Evolutionary conservation across 805 yeast species (phyloP).

Genomic region (Metschnikowia lochheadii): DNA sequence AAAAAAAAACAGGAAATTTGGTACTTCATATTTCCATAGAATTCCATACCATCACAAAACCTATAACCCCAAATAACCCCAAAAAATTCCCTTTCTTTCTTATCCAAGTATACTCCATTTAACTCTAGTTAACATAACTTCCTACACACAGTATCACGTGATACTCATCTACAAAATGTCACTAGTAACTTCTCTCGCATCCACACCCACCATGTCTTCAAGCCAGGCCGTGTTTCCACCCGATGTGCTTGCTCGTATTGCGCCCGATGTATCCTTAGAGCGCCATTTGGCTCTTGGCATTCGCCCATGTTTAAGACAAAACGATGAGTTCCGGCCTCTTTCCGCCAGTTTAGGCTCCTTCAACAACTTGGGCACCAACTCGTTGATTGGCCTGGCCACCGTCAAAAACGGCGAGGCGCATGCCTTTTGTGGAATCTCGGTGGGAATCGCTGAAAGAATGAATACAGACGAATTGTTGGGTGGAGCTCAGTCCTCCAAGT

Average conservation of each 20-base stretch:
- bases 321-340: conserved; percentile 67
- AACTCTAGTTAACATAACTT: neutral
- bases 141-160: conserved; percentile 1
- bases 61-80: too few species aligned
- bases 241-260: conserved; percentile 73
- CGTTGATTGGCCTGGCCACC: conserved; percentile 62
- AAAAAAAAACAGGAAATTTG: neutral
- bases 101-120: too few species aligned
- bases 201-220: conserved; percentile 6
- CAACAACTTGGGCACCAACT: conserved; percentile 33
- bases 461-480: conserved; percentile 23
- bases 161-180: conserved; percentile 3
- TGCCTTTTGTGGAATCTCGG: conserved; percentile 66
- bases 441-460: conserved; percentile 59
- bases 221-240: conserved; percentile 62
- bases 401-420: conserved; percentile 68
- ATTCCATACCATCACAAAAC: too few species aligned
- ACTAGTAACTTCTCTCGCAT: neutral
- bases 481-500: conserved; percentile 19
- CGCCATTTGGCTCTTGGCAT: conserved; percentile 71
- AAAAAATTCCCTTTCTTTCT: too few species aligned
- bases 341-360: conserved; percentile 31
- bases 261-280: conserved; percentile 80
- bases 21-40: too few species aligned
- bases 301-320: conserved; percentile 70